Evolutionary conservation across 805 yeast species (phyloP).

Genomic region (Saccharomycopsis fibuligera): DNA sequence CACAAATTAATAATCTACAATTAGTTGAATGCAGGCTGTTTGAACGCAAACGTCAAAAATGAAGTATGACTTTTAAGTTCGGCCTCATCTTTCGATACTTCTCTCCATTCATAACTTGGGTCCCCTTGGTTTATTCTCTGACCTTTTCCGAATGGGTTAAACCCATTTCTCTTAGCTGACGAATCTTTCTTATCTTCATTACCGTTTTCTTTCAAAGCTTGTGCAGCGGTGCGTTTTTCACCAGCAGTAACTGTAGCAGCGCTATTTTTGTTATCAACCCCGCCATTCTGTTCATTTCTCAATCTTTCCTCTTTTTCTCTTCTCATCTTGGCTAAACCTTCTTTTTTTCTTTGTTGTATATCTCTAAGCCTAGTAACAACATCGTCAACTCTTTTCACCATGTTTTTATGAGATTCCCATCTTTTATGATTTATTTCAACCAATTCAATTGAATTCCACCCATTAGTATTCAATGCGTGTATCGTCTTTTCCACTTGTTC

Average conservation of each 20-base stretch:
- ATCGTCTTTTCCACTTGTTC: slow-evolving; percentile 93
- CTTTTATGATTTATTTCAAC: slow-evolving; percentile 80
- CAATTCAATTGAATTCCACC: slow-evolving; percentile 87
- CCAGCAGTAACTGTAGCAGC: slow-evolving; percentile 23
- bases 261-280: slow-evolving; percentile 10
- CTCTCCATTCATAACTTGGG: slow-evolving; percentile 65
- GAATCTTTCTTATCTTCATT: slow-evolving; percentile 21
- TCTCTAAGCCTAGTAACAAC: slow-evolving; percentile 75
- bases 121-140: slow-evolving; percentile 84
- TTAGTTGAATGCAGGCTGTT: slow-evolving; percentile 16
- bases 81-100: slow-evolving; percentile 76
- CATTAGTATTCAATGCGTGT: slow-evolving; percentile 61
- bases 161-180: slow-evolving; percentile 43
- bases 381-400: slow-evolving; percentile 77
- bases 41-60: slow-evolving; percentile 82
- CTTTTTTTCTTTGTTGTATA: slow-evolving; percentile 64
- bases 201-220: background rate
- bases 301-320: slow-evolving; percentile 27
- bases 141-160: slow-evolving; percentile 93
- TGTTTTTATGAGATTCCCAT: slow-evolving; percentile 86
- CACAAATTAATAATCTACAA: no score
- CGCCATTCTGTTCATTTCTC: slow-evolving; percentile 23
- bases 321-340: slow-evolving; percentile 49
- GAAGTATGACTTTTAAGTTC: slow-evolving; percentile 94
- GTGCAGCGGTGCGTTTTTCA: slow-evolving; percentile 46